Conservation (phyloP, 2,329 filamentous ascomycete species). For the Botryotinia globosa region DNA sequence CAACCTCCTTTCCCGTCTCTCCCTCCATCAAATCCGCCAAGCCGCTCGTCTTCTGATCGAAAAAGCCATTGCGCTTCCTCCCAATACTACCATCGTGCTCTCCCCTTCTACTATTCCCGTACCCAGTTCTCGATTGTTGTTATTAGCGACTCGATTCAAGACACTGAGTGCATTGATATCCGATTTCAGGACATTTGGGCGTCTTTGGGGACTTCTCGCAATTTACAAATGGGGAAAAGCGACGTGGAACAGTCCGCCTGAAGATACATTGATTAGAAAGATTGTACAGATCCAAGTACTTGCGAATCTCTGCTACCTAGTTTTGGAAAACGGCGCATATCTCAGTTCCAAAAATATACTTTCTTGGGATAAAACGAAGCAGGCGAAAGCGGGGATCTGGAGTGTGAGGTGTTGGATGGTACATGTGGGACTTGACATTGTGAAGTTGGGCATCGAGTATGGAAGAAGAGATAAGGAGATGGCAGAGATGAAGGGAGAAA, state of each 20-base stretch:
- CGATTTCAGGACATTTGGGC: constrained; percentile 69
- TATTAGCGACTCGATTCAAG: constrained; percentile 51
- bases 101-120: constrained; percentile 29
- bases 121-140: constrained; percentile 39
- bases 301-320: constrained; percentile 68
- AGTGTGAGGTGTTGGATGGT: constrained; percentile 77
- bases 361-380: constrained; percentile 52
- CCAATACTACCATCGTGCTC: constrained; percentile 48
- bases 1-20: constrained; percentile 50
- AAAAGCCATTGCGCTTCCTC: constrained; percentile 51
- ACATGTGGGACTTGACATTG: constrained; percentile 74
- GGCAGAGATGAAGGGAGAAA: constrained; percentile 33
- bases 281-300: constrained; percentile 68
- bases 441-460: constrained; percentile 50
- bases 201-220: constrained; percentile 74
- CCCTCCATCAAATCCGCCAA: constrained; percentile 55
- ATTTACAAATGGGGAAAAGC: constrained; percentile 66
- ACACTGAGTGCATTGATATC: constrained; percentile 63
- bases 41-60: constrained; percentile 52
- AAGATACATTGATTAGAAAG: constrained; percentile 46
- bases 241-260: constrained; percentile 40
- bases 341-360: constrained; percentile 72
- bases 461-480: constrained; percentile 35
- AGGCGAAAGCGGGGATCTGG: constrained; percentile 64
- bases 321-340: constrained; percentile 80